These are phyloP conservation scores for Acanthamoeba castellanii DNA, from an alignment of 208 protist species.

Conservation along the genomic window DNA sequence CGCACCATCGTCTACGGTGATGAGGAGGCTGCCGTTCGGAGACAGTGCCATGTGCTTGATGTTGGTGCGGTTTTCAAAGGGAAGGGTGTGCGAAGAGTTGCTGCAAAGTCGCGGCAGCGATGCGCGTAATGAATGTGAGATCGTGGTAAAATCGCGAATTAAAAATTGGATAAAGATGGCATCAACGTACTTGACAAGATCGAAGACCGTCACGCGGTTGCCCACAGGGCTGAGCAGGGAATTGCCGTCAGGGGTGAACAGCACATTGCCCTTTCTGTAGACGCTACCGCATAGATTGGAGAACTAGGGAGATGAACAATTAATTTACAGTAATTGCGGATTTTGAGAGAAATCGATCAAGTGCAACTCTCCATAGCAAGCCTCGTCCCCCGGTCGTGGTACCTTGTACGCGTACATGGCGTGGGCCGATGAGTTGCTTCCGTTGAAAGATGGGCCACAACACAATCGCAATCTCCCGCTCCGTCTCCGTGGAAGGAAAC, in stretches of 20 bases:
- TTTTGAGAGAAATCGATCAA: neutral
- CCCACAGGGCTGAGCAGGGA: slow-evolving; percentile 91
- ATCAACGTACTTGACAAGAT: slow-evolving; percentile 87
- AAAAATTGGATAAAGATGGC: neutral
- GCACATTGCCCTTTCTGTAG: slow-evolving; percentile 91
- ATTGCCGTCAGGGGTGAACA: slow-evolving; percentile 93
- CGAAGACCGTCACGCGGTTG: slow-evolving; percentile 92
- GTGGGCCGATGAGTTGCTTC: neutral
- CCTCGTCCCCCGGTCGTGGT: neutral
- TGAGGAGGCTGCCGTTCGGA: slow-evolving; percentile 79
- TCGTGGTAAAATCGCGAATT: neutral
- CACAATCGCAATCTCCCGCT: neutral
- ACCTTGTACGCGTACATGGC: slow-evolving; percentile 60
- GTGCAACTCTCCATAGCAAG: neutral
- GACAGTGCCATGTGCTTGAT: slow-evolving; percentile 85
- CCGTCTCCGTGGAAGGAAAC: neutral
- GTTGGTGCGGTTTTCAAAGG: slow-evolving; percentile 87
- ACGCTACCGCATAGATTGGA: slow-evolving; percentile 92
- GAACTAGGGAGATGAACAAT: slow-evolving; percentile 83
- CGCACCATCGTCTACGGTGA: slow-evolving; percentile 83
- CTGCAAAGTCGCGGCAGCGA: neutral
- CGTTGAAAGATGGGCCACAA: neutral
- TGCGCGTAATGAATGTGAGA: neutral
- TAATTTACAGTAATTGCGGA: neutral
- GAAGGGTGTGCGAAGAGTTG: slow-evolving; percentile 71